A percentile compares a stretch with the other conserved stretches of the same genome.
These are phyloP conservation scores for Jamesozyma piceae DNA, from an alignment of 805 yeast species.

Conservation along the genomic window DNA sequence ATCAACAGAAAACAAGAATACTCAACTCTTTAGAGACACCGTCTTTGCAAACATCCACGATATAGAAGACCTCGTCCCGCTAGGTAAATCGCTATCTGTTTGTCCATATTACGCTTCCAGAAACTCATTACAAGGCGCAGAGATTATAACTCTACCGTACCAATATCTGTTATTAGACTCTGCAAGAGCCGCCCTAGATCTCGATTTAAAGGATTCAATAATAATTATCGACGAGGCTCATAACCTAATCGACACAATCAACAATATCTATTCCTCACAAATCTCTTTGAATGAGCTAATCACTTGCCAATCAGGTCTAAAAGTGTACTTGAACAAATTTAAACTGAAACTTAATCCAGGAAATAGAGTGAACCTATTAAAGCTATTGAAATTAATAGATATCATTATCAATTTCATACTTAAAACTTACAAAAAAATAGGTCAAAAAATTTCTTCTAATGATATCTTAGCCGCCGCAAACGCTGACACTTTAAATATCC, in stretches of 20 bases:
- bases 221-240: conserved; percentile 91
- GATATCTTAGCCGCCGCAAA: conserved; percentile 51
- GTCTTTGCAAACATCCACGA: conserved; percentile 52
- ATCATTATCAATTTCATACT: conserved; percentile 42
- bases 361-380: conserved; percentile 60
- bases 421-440: conserved; percentile 35
- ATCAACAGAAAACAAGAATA: conserved; percentile 32
- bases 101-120: conserved; percentile 83
- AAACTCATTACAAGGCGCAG: conserved; percentile 47
- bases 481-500: conserved; percentile 63
- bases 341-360: conserved; percentile 56
- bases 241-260: conserved; percentile 69
- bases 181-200: conserved; percentile 49
- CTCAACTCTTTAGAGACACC: conserved; percentile 44
- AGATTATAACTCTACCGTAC: conserved; percentile 77
- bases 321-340: conserved; percentile 50
- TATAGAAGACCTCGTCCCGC: conserved; percentile 62
- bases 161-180: conserved; percentile 58
- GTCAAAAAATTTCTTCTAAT: conserved; percentile 40
- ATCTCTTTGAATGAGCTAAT: conserved; percentile 43
- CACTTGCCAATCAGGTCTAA: conserved; percentile 39
- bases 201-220: conserved; percentile 54
- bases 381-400: conserved; percentile 48
- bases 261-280: conserved; percentile 55
- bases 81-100: conserved; percentile 48